Base-by-base conservation (phyloP, 352 stramenopile genomes). In the Phytophthora constricta region DNA sequence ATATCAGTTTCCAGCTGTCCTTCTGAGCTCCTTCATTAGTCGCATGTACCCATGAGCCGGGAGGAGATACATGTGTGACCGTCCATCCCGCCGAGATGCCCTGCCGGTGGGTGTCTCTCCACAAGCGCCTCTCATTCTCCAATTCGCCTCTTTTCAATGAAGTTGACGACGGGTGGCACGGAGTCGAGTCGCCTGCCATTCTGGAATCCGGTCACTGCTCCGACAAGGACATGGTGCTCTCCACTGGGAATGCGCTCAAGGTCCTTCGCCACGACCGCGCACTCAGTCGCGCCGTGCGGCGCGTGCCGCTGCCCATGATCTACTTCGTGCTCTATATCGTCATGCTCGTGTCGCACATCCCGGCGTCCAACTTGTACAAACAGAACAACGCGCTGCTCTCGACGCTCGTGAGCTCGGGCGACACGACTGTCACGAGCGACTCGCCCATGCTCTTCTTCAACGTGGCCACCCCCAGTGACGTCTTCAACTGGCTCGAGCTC, bases 281-380 rank as follows among this genome's bases (percentile, higher is more conserved):
- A 45, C 65, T 81, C 62, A 61, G 62, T 31, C 48, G 34, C 13
- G 72, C 71, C 34, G 23, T 84, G 13, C 45, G 77, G 20, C 60
- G 62, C 17, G 82, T 89, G 43, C 57, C 62, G 13, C 28, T 72
- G 54, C 62, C 76, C 0, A 20, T 84, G 14, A 16, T 82, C 43
- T 82, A 77, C 68, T 82, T 87, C 25, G 64, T 56, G 28, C 28
- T 69, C 20, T 85, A 84, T 51, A 68, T 87, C 1, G 62, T 52
- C 19, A 85, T 87, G 82, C 61, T 86, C 17, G 84, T 79, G 48
- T 20, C 69, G 20, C 76, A 86, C 52, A 63, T 86, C 26, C 76
- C 76, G 16, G 63, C 79, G 7, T 56, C 59, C 20, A 55, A 26
- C 19, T 65, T 87, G 43, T 86, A 74, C 53, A 54, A 73, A 31